A percentile compares a stretch with the other conserved stretches of the same genome.
Conservation (phyloP, 805 yeast species). For the Candida pseudoglaebosa region DNA sequence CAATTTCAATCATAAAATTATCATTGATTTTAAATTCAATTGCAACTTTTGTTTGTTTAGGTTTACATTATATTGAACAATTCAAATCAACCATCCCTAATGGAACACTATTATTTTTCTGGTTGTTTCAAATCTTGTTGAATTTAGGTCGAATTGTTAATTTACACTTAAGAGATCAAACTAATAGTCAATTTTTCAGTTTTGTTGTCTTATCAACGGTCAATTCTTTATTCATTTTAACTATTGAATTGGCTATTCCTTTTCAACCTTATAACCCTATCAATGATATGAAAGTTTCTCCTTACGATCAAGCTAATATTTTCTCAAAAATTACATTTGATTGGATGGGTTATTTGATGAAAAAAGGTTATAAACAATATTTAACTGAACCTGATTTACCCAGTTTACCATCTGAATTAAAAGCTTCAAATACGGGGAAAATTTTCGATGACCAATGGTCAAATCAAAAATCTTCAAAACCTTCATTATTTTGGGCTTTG, state of each 20-base stretch:
- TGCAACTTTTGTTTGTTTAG: slow-evolving; percentile 49
- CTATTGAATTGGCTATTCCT: slow-evolving; percentile 42
- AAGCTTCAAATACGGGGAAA: slow-evolving; percentile 48
- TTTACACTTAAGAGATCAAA: slow-evolving; percentile 31
- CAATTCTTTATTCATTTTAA: slow-evolving; percentile 38
- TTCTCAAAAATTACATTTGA: slow-evolving; percentile 74
- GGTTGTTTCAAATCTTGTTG: slow-evolving; percentile 58
- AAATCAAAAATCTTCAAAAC: slow-evolving; percentile 38
- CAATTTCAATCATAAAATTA: slow-evolving; percentile 21
- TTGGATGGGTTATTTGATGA: slow-evolving; percentile 90
- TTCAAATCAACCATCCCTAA: slow-evolving; percentile 61
- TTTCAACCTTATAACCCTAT: slow-evolving; percentile 24
- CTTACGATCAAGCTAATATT: slow-evolving; percentile 59
- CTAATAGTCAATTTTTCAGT: slow-evolving; percentile 16
- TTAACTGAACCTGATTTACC: slow-evolving; percentile 69
- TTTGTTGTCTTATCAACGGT: slow-evolving; percentile 30
- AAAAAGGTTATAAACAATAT: slow-evolving; percentile 63
- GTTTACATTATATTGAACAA: slow-evolving; percentile 69
- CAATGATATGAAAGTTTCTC: slow-evolving; percentile 22
- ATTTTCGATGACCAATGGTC: slow-evolving; percentile 60
- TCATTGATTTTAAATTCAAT: slow-evolving; percentile 26
- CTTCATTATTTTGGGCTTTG: slow-evolving; percentile 60
- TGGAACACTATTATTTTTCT: slow-evolving; percentile 67
- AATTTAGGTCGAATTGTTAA: slow-evolving; percentile 44
- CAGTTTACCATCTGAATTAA: slow-evolving; percentile 63